A percentile compares a stretch with the other conserved stretches of the same genome.
Conservation (phyloP, 129 eudicot genomes). For the Gnaphalium uliginosum region DNA sequence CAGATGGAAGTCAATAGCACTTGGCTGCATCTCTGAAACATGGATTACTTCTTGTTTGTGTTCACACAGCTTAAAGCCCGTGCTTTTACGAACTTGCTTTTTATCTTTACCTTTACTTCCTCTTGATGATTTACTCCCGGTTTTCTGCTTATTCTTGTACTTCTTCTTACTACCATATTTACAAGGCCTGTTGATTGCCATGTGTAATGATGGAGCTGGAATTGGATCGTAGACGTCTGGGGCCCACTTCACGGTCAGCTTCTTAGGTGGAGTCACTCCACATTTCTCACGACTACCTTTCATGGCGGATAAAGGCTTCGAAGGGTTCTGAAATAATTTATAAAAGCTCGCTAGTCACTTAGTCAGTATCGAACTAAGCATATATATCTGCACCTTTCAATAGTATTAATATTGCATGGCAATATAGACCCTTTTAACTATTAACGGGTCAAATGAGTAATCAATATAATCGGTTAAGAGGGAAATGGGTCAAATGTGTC, state of each 20-base stretch:
- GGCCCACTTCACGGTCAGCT: constrained; percentile 64
- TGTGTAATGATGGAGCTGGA: constrained; percentile 52
- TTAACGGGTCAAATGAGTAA: background rate
- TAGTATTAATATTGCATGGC: background rate
- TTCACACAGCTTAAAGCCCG: constrained; percentile 34
- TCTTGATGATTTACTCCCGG: constrained; percentile 47
- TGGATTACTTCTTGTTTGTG: constrained; percentile 23
- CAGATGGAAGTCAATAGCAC: constrained; percentile 35
- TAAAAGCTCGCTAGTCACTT: background rate
- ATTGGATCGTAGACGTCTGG: constrained; percentile 80
- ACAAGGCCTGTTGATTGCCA: constrained; percentile 39
- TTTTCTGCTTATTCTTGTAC: constrained; percentile 59
- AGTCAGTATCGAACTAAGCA: background rate
- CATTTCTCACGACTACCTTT: constrained; percentile 72
- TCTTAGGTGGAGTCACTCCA: constrained; percentile 39
- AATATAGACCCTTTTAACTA: background rate
- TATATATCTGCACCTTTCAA: background rate
- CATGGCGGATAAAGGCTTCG: constrained; percentile 68
- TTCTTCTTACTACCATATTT: constrained; percentile 55
- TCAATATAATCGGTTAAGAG: background rate
- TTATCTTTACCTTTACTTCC: constrained; percentile 58
- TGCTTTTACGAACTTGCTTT: constrained; percentile 53
- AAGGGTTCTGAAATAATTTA: constrained; percentile 39
- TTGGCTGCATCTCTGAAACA: constrained; percentile 19
- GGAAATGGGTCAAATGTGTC: background rate